Conservation (phyloP, 768 basidiomycete genomes). For the Kwoniella heveanensis region DNA sequence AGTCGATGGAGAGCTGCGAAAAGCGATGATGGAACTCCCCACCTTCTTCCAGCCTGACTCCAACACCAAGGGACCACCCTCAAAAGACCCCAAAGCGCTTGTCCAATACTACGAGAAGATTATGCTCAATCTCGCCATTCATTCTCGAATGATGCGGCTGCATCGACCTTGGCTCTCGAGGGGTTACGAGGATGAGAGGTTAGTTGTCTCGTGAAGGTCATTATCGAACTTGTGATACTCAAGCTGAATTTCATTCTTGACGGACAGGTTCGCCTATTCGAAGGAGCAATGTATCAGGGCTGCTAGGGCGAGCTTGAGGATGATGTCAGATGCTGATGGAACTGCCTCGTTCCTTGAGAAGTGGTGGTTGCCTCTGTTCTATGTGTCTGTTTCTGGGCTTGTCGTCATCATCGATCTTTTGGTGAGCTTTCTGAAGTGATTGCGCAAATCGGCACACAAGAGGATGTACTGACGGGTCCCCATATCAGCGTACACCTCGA, state of each 20-base stretch:
- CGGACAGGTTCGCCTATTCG: constrained; percentile 53
- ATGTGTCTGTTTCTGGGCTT: constrained; percentile 53
- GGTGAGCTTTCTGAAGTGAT: constrained; percentile 29
- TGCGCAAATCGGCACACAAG: not conserved
- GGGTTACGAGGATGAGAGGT: constrained; percentile 55
- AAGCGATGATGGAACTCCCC: constrained; percentile 54
- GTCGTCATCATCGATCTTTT: constrained; percentile 56
- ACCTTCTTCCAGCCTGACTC: constrained; percentile 52
- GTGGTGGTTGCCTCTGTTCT: constrained; percentile 56
- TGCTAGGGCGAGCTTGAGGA: constrained; percentile 53
- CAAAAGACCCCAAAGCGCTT: constrained; percentile 38
- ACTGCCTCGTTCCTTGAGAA: constrained; percentile 54
- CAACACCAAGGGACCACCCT: constrained; percentile 27
- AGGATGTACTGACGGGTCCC: not conserved
- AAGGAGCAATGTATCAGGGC: constrained; percentile 56
- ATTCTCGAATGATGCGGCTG: constrained; percentile 54
- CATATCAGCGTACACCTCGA: constrained; percentile 29
- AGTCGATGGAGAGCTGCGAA: constrained; percentile 52
- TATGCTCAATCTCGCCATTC: constrained; percentile 54
- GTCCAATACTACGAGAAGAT: constrained; percentile 56
- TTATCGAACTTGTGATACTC: too few species aligned
- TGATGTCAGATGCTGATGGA: constrained; percentile 52
- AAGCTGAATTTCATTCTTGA: constrained; percentile 1
- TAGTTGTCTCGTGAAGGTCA: constrained; percentile 13
- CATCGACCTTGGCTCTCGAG: constrained; percentile 56